Evolutionary conservation across 345 rosid genomes (phyloP).

Genomic region (Sapria himalayana): DNA sequence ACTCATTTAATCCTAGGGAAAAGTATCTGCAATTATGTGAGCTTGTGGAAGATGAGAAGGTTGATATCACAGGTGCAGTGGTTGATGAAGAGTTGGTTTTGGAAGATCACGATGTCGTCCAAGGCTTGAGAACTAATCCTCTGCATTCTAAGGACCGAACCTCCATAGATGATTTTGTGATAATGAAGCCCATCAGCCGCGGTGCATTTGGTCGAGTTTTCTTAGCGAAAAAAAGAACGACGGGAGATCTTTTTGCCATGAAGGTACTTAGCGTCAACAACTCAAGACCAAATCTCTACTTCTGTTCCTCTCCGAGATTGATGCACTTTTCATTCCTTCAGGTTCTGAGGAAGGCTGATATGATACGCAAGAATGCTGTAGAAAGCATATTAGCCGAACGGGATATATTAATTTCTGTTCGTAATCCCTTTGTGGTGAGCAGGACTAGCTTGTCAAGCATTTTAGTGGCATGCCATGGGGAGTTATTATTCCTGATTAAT

Average conservation of each 20-base stretch:
- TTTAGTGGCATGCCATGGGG: constrained; percentile 10
- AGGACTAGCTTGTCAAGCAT: constrained; percentile 19
- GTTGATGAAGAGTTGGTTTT: constrained; percentile 91
- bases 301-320: too few relatives aligned
- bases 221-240: constrained; percentile 89
- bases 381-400: constrained; percentile 99
- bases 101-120: constrained; percentile 92
- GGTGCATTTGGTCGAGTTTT: constrained; percentile 99
- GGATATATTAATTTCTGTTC: constrained; percentile 95
- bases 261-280: constrained; percentile 60
- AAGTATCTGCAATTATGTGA: constrained; percentile 91
- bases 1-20: too few relatives aligned
- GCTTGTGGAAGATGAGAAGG: constrained; percentile 75
- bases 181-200: constrained; percentile 96
- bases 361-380: constrained; percentile 98
- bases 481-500: constrained; percentile 11
- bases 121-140: constrained; percentile 93
- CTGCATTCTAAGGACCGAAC: constrained; percentile 85
- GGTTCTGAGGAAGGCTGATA: constrained; percentile 98
- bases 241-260: constrained; percentile 96
- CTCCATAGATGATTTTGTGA: constrained; percentile 93
- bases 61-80: constrained; percentile 65
- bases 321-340: too few relatives aligned
- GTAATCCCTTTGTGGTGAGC: constrained; percentile 99
- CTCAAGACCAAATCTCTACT: too few relatives aligned